Conservation (phyloP, 345 rosid genomes). For the Eucalyptus erythrocorys region DNA sequence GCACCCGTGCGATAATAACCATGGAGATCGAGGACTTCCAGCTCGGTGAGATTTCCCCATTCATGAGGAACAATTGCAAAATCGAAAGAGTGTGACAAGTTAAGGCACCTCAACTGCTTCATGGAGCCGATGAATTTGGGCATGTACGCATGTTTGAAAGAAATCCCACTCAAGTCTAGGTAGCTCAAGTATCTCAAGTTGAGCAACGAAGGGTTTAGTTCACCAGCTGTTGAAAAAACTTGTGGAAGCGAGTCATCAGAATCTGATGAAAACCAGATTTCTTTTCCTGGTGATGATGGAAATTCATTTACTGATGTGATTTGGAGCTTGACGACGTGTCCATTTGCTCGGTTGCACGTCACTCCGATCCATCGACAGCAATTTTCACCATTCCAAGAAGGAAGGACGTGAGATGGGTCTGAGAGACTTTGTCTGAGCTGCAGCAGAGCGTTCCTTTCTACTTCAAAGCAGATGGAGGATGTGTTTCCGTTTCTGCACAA, state of each 20-base stretch:
- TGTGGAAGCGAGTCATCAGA: fast-evolving
- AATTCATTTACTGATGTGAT: fast-evolving
- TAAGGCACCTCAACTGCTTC: neutral
- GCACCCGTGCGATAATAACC: fast-evolving
- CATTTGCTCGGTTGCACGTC: neutral
- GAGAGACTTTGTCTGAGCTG: neutral
- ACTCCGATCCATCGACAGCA: neutral
- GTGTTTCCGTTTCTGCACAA: neutral
- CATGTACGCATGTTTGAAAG: neutral
- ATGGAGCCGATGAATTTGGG: neutral
- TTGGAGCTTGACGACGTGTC: neutral
- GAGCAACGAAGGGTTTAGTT: neutral
- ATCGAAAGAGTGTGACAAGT: fast-evolving
- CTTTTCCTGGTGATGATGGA: fast-evolving
- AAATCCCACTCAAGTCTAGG: neutral
- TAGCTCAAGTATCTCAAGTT: neutral
- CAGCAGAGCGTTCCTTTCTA: neutral
- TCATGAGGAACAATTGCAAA: neutral
- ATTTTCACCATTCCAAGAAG: neutral
- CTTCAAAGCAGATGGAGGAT: neutral
- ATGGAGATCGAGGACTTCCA: neutral
- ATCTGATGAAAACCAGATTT: fast-evolving
- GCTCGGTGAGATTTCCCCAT: neutral
- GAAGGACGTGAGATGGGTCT: neutral
- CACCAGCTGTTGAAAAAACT: fast-evolving